Percentiles rank a stretch among this genome's conserved stretches.
phyloP scores from a whole-genome alignment of 2,329 filamentous ascomycete species.

The Chaetomiaceae sp. region DNA sequence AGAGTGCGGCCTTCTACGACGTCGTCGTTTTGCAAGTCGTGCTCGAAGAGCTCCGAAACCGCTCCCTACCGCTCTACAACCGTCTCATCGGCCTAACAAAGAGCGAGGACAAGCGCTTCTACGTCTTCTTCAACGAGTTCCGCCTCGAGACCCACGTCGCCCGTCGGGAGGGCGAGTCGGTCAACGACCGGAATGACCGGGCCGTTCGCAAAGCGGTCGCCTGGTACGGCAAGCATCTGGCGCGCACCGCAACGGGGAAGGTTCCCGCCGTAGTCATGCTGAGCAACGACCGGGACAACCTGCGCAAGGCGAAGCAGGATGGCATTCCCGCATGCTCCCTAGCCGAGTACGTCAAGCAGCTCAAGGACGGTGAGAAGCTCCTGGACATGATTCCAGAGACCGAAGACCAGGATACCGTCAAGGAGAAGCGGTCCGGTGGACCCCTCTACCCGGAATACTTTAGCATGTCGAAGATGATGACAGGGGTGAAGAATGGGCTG shows the following conservation, averaged over 20 bases:
- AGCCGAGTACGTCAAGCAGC: conserved; percentile 70
- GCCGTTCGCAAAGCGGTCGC: conserved; percentile 78
- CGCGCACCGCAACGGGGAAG: conserved; percentile 52
- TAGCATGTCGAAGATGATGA: conserved; percentile 87
- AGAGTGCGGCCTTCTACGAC: conserved; percentile 86
- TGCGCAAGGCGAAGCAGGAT: conserved; percentile 73
- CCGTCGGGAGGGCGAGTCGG: conserved; percentile 69
- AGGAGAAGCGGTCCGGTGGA: conserved; percentile 57
- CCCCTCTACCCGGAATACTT: conserved; percentile 87
- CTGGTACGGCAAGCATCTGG: conserved; percentile 85
- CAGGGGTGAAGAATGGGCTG: conserved; percentile 79
- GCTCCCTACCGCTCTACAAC: conserved; percentile 91
- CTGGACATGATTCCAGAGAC: conserved; percentile 89
- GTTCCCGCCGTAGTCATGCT: conserved; percentile 83
- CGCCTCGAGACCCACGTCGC: conserved; percentile 82
- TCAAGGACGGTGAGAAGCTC: conserved; percentile 78
- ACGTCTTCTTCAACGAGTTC: conserved; percentile 99
- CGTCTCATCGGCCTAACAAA: conserved; percentile 84
- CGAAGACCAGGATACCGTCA: conserved; percentile 59
- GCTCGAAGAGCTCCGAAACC: conserved; percentile 89
- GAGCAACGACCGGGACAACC: conserved; percentile 83
- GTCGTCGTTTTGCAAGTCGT: conserved; percentile 96
- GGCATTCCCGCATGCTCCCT: conserved; percentile 63
- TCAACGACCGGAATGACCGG: conserved; percentile 95
- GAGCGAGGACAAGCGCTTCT: conserved; percentile 94